phyloP scores from a whole-genome alignment of 2,329 filamentous ascomycete species.

The Aspergillus brunneoviolaceus region DNA sequence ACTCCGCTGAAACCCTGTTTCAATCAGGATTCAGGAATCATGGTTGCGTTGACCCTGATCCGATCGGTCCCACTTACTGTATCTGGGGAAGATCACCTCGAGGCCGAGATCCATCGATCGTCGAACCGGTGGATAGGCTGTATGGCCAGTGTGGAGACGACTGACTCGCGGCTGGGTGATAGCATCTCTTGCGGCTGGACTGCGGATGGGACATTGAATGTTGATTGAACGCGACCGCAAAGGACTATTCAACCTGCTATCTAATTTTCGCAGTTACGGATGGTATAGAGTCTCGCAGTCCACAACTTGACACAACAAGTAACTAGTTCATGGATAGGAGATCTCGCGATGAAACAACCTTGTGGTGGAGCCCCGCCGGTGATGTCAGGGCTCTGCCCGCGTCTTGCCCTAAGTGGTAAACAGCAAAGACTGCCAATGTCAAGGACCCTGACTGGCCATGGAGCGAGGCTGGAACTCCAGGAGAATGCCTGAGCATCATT shows the following conservation, averaged over 20 bases:
- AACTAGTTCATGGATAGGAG: too few relatives aligned
- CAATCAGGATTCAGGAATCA: not conserved
- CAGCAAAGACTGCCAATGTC: not conserved
- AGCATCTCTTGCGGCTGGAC: not conserved
- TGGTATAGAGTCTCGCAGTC: too few relatives aligned
- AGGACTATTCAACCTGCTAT: too few relatives aligned
- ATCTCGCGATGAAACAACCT: too few relatives aligned
- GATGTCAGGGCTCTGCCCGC: not conserved
- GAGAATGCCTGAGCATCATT: not conserved
- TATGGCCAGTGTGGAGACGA: not conserved
- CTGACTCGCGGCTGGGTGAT: not conserved
- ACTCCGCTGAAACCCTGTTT: not conserved
- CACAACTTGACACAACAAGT: too few relatives aligned
- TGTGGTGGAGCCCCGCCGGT: not conserved
- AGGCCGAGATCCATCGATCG: not conserved
- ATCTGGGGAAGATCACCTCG: not conserved
- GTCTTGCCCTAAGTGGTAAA: not conserved
- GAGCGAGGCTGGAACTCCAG: not conserved
- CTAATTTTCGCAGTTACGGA: too few relatives aligned
- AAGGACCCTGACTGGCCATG: not conserved
- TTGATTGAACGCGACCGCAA: not conserved
- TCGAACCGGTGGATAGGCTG: not conserved
- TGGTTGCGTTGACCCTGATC: not conserved
- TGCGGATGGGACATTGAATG: not conserved
- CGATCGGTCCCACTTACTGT: not conserved